Evolutionary conservation across 305 asterid species (phyloP), one percentile per base, ranked within the genome.

Genomic region (Fraxinus latifolia): DNA sequence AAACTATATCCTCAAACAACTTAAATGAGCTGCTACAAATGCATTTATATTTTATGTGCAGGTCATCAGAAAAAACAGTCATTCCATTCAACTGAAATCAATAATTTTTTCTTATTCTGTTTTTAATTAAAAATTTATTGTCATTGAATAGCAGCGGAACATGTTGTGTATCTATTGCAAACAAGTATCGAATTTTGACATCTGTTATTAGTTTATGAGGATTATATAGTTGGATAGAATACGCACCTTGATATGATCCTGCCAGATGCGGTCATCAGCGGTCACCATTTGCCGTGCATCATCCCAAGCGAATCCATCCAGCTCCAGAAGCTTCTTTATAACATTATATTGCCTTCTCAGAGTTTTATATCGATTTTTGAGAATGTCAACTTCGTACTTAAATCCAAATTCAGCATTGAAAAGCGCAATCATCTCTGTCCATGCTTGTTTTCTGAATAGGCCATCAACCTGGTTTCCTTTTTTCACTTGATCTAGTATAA

Each of bases 291-390:
- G 77, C 3, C 85, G 77, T 36, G 82, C 84, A 25, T 83, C 87
- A 29, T 88, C 88, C 88, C 90, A 88, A 62, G 79, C 82, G 77
- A 88, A 88, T 33, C 90, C 90, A 74, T 86, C 90, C 87, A 82
- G 55, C 84, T 83, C 80, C 42, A 88, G 37, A 83, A 84, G 80
- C 79, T 79, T 68, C 82, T 77, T 83, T 76, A 88, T 75, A 14
- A 82, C 82, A 83, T 25, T 81, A 67, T 84, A 75, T 36, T 86
- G 89, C 83, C 82, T 84, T 74, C 83, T 88, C 44, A 86, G 79
- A 80, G 87, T 83, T 70, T 86, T 88, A 62, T 79, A 85, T 27
- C 85, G 83, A 53, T 88, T 88, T 74, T 86, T 83, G 7, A 86
- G 79, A 65, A 84, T 77, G 80, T 68, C 90, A 55, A 88, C 81